Base-by-base conservation (phyloP, 2,329 filamentous ascomycete genomes). In the Cytospora chrysosperma region DNA sequence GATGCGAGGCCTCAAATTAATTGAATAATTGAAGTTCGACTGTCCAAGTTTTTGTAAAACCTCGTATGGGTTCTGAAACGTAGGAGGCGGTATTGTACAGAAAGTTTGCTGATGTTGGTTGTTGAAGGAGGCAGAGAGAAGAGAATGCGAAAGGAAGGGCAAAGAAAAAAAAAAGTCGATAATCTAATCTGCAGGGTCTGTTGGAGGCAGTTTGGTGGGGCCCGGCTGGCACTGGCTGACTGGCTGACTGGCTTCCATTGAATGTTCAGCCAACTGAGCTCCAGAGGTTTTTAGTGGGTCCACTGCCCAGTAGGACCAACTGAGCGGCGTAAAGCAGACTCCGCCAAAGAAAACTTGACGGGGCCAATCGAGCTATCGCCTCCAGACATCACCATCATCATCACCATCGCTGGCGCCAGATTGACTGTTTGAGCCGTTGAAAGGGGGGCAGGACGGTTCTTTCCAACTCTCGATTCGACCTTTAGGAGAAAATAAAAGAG, bases 31-130 rank as follows among this genome's bases (percentile, higher is more conserved):
- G 26, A 28, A 4, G 2, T 24, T 15, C 13, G 37, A 30, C 19
- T n/a, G 15, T 61, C 49, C 58, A 51, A 49, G 30, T 21, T 47
- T 49, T 34, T 61, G n/a, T 8, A 52, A n/a, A 43, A 40, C 47
- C 47, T 40, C 10, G 27, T 34, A 8, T n/a, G 8, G 34, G n/a
- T 6, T 52, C 21, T 49, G 10, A 26, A 28, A 24, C 7, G 15
- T n/a, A 32, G 9, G 30, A 2, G 3, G 17, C n/a, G 28, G 19
- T 65, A 67, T 62, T 55, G n/a, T 47, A 47, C n/a, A 61, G 70
- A 72, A 68, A 68, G 63, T 67, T 63, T 59, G 65, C 64, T 62
- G 63, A 59, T 61, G 63, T 34, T 34, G 32, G 32, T 34, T 62
- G 52, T 61, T 55, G 64, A 63, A 65, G 56, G 52, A 65, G 54